Conservation (phyloP, 352 stramenopile species). For the Pythium folliculosum region DNA sequence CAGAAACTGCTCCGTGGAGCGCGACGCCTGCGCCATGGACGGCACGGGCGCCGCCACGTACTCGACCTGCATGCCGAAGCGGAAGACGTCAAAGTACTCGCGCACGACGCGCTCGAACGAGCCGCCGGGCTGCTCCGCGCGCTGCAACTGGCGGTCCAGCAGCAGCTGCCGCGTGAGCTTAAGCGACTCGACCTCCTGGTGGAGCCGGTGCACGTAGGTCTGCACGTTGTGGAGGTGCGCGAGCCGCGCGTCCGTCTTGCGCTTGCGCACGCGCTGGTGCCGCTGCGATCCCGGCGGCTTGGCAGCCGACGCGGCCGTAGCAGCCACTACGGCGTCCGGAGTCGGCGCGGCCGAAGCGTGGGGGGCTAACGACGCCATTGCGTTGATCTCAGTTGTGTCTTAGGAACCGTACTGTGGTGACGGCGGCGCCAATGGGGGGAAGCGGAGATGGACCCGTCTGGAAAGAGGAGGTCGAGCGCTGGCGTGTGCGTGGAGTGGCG, state of each 20-base stretch:
- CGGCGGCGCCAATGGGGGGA: no score
- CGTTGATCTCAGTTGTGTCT: no score
- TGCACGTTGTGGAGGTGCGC: conserved; percentile 19
- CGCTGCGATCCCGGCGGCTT: conserved; percentile 12
- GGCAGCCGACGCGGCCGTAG: background rate
- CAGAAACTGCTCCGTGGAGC: conserved; percentile 6
- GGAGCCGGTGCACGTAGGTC: conserved; percentile 19
- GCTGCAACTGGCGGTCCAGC: conserved; percentile 18
- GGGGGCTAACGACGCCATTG: no score
- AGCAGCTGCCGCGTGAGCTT: conserved; percentile 24
- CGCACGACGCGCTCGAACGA: conserved; percentile 21
- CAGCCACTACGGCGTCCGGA: no score
- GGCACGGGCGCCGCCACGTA: conserved; percentile 7
- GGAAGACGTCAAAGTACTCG: conserved; percentile 22
- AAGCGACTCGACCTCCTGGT: conserved; percentile 24
- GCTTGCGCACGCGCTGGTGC: conserved; percentile 16
- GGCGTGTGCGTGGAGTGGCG: no score
- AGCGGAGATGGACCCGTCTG: no score
- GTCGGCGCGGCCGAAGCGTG: no score
- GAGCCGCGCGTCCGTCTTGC: conserved; percentile 21
- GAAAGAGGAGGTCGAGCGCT: no score
- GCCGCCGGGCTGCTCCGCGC: conserved; percentile 13
- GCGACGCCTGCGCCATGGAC: conserved; percentile 4
- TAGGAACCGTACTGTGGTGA: no score
- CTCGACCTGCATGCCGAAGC: conserved; percentile 17